Base-by-base conservation (phyloP, 805 yeast species). In the Lachancea cidri region DNA sequence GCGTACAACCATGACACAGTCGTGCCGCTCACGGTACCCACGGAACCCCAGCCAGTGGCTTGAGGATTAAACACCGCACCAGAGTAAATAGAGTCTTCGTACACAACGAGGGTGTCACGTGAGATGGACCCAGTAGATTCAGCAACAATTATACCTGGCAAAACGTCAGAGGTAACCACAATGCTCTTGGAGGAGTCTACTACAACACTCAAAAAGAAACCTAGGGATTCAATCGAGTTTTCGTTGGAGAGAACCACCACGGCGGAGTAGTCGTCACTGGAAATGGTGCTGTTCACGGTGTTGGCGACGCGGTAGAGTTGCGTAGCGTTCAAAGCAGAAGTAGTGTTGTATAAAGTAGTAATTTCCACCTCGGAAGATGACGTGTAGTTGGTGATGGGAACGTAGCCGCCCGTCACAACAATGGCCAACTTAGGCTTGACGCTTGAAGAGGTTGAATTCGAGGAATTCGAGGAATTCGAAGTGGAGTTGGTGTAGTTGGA, bases 1-100 rank as follows among this genome's bases (percentile, higher is more conserved):
- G 53, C 58, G 37, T 47, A 51, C 52, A 47, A 60, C 54, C 54
- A 62, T 8, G 41, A 33, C 8, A 55, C 60, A 8, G 46, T 39
- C 13, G 38, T 30, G 17, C 24, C 48, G 36, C 45, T 33, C 18
- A 54, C 48, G 36, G 52, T 36, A 45, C 63, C 66, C 9, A 60
- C 36, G 25, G 51, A 32, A 38, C 54, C 57, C 24, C 37, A 39
- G 14, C 37, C 33, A n/a, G 47, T 20, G 16, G 34, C 39, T 33
- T 48, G 17, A 38, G 62, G 58, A 37, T 52, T 45, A 34, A 48
- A 51, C 11, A 49, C 30, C 3, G 36, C 41, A 33, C 62, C 65
- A 5, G 64, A 47, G 46, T 53, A 62, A 19, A 62, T 53, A 25
- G 52, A 43, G 14, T 51, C 52, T 5, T 44, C 42, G 29, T 41